Conservation (phyloP, 306 rosid species). For the Psophocarpus tetragonolobus region DNA sequence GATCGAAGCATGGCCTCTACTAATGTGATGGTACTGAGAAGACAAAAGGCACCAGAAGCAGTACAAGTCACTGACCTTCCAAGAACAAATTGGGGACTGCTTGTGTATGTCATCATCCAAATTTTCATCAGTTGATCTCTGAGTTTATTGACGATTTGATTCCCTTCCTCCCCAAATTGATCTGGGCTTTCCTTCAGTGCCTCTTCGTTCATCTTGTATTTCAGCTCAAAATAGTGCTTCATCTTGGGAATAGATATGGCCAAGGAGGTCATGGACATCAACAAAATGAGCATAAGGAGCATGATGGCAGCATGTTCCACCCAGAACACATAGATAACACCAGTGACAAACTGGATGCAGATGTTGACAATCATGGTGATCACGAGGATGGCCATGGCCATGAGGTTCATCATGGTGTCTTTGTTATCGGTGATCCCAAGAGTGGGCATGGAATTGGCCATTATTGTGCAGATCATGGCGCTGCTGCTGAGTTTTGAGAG, state of each 20-base stretch:
- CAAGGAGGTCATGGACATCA: constrained; percentile 54
- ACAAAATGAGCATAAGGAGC: constrained; percentile 72
- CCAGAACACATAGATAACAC: constrained; percentile 79
- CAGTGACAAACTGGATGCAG: constrained; percentile 77
- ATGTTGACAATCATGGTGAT: constrained; percentile 72
- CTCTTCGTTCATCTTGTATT: constrained; percentile 46
- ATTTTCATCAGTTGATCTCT: constrained; percentile 50
- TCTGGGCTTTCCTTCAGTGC: constrained; percentile 44
- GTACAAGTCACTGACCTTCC: constrained; percentile 86
- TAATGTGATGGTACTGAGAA: constrained; percentile 60
- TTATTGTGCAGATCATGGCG: constrained; percentile 65
- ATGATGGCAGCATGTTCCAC: constrained; percentile 56
- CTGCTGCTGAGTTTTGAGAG: constrained; percentile 79
- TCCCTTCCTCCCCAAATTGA: background rate
- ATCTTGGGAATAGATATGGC: constrained; percentile 61
- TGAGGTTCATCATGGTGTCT: constrained; percentile 62
- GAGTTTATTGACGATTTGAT: constrained; percentile 27
- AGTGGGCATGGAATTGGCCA: constrained; percentile 84
- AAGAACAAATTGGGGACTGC: constrained; percentile 83
- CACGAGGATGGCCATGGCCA: constrained; percentile 78
- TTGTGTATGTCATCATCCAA: constrained; percentile 91
- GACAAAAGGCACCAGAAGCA: constrained; percentile 85
- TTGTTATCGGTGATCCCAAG: constrained; percentile 69
- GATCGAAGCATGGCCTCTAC: constrained; percentile 64
- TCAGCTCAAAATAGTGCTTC: constrained; percentile 57